Evolutionary conservation across 2,329 filamentous ascomycete species (phyloP), one percentile per base, ranked within the genome.

Genomic region (Niveomyces coronatus): DNA sequence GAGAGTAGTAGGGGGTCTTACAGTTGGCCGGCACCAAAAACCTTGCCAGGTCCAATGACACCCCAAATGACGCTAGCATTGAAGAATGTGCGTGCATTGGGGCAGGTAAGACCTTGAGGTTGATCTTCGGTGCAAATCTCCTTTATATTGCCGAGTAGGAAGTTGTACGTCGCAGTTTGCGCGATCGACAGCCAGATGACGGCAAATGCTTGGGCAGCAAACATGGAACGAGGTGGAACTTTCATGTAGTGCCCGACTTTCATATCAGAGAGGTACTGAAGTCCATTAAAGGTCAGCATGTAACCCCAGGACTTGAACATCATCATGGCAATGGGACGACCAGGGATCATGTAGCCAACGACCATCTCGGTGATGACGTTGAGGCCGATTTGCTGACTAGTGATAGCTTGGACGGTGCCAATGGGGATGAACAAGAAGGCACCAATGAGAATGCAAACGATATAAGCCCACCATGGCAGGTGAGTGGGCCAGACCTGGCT

Each of bases 51-150:
- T 1, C 58, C 76, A 39, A 80, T 74, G 14, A 74, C 63, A 41
- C 76, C 76, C 75, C 74, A 77, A 39, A 76, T 68, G 5, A 77
- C 63, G 15, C 70, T 74, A 18, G 68, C 69, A 17, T 71, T 75
- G 58, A 73, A 79, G 51, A 78, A 79, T 0, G 75, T 72, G 17
- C 66, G 66, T 13, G 69, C 70, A 24, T 65, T 63, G 8, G 75
- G 74, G 49, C 74, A 79, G 16, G 60, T 71, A 47, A 76, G 70
- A 35, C 68, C 65, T 47, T 68, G 65, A 2, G 50, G 20, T 45
- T 76, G 70, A 0, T 61, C 26, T 1, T 49, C 39, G 2, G 60
- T 63, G 56, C 76, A 80, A 19, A 79, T 64, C 5, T 63, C 61
- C 2, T 63, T 45, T 42, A 79, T 76, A 39, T 69, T 62, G n/a